Conservation (phyloP, 371 early-diverging fungal species). For the Nematocida sp. region DNA sequence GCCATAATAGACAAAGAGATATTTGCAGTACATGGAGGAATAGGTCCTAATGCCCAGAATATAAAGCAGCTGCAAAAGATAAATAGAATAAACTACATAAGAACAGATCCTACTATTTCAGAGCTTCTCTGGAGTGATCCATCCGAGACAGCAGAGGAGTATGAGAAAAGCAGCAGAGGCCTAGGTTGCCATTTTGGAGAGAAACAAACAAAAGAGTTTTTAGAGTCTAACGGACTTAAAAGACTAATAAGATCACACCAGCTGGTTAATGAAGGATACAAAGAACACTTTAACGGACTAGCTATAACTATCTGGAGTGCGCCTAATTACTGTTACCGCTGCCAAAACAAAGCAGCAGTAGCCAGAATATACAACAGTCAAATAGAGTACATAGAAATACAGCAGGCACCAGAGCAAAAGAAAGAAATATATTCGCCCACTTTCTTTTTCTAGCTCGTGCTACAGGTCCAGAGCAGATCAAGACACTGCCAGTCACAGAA, state of each 20-base stretch:
- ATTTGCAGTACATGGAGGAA: constrained; percentile 89
- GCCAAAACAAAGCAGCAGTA: constrained; percentile 62
- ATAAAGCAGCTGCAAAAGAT: constrained; percentile 81
- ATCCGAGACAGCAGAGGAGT: constrained; percentile 68
- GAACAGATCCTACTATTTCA: constrained; percentile 83
- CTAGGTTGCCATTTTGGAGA: constrained; percentile 60
- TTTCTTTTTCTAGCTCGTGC: constrained; percentile 22
- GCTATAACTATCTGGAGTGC: constrained; percentile 65
- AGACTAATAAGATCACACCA: constrained; percentile 64
- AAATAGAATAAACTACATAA: constrained; percentile 84
- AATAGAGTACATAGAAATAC: constrained; percentile 24
- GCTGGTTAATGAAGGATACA: constrained; percentile 63
- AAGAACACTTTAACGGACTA: constrained; percentile 59
- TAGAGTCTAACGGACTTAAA: constrained; percentile 53
- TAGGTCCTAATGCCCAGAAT: constrained; percentile 76
- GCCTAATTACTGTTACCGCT: constrained; percentile 64
- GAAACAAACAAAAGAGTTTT: constrained; percentile 48
- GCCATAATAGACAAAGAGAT: constrained; percentile 83
- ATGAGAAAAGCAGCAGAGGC: constrained; percentile 52
- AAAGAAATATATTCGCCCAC: constrained; percentile 4
- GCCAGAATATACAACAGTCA: constrained; percentile 17
- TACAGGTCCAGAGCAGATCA: not conserved
- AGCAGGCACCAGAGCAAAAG: constrained; percentile 2
- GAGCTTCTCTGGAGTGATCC: constrained; percentile 96
- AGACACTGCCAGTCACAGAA: not conserved